A percentile compares a stretch with the other conserved stretches of the same genome.
Conservation (phyloP, 139 green algal genomes). For the Desmodesmus armatus region DNA sequence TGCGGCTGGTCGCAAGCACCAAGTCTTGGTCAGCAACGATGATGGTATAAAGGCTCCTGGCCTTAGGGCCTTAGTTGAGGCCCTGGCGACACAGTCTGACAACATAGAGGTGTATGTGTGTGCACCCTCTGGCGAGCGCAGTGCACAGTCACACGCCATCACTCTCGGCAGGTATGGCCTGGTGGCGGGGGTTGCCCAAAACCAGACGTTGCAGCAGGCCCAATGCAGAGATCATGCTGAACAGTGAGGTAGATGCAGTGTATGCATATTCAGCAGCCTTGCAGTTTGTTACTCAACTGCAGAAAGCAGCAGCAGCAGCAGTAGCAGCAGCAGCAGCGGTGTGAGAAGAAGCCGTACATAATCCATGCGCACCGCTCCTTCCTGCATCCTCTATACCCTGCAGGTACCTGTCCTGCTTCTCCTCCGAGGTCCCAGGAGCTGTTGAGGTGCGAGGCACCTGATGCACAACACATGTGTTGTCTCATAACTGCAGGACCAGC, state of each 20-base stretch:
- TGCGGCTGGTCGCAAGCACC: too few species aligned
- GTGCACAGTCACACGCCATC: constrained; percentile 74
- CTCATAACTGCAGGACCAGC: too few species aligned
- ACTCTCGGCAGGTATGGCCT: constrained; percentile 51
- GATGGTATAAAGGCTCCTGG: constrained; percentile 81
- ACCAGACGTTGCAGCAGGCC: too few species aligned
- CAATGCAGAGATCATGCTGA: not conserved
- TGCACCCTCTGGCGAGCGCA: constrained; percentile 68
- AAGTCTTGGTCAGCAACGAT: constrained; percentile 77
- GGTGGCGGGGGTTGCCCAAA: too few species aligned
- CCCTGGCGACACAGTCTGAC: constrained; percentile 47
- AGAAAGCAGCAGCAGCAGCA: not conserved
- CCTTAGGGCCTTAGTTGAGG: constrained; percentile 59
- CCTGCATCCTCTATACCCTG: too few species aligned
- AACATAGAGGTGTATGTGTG: constrained; percentile 59
- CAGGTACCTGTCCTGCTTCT: constrained; percentile 39
- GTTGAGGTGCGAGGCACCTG: too few species aligned
- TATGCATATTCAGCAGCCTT: too few species aligned
- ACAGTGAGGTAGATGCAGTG: not conserved
- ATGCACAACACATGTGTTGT: too few species aligned
- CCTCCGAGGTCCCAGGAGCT: constrained; percentile 33
- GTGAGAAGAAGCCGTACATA: too few species aligned
- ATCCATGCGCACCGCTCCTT: too few species aligned
- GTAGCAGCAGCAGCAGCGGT: not conserved
- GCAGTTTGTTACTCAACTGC: not conserved